These are phyloP conservation scores for Pichia inconspicua DNA, from an alignment of 1,139 yeast species.

Conservation along the genomic window DNA sequence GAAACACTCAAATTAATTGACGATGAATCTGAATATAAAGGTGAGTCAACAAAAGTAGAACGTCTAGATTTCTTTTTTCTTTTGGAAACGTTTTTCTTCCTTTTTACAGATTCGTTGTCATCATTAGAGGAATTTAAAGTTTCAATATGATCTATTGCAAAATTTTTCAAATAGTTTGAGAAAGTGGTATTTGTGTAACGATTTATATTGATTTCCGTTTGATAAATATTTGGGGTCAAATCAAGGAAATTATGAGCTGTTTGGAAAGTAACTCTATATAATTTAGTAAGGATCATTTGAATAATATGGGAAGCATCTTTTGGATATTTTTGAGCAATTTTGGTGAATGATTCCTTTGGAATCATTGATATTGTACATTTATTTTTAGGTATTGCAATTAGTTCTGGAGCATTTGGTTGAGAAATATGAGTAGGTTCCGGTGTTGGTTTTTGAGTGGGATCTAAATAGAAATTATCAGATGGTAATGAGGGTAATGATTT, in stretches of 20 bases:
- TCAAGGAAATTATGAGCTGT: conserved; percentile 86
- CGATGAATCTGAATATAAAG: not conserved
- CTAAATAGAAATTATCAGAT: conserved; percentile 11
- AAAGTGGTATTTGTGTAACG: conserved; percentile 39
- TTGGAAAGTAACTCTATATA: conserved; percentile 85
- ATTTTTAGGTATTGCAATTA: conserved; percentile 53
- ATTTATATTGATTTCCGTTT: conserved; percentile 67
- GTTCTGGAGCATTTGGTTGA: conserved; percentile 30
- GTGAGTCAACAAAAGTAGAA: not conserved
- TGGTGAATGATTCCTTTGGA: conserved; percentile 74
- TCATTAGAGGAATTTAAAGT: not conserved
- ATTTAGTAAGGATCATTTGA: conserved; percentile 79
- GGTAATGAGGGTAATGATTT: conserved; percentile 8
- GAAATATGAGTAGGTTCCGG: not conserved
- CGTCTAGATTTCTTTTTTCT: not conserved
- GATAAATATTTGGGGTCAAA: conserved; percentile 70
- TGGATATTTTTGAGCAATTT: conserved; percentile 71
- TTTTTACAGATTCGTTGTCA: not conserved
- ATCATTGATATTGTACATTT: conserved; percentile 87
- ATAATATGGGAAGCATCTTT: conserved; percentile 89
- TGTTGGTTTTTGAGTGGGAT: conserved; percentile 1
- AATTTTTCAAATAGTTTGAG: conserved; percentile 48
- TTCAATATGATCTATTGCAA: conserved; percentile 11
- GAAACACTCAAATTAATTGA: not conserved
- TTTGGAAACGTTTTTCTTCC: not conserved